Evolutionary conservation across 495 filamentous ascomycete genomes (phyloP), one percentile per base, ranked within the genome.

Genomic region (Neurospora pannonica): DNA sequence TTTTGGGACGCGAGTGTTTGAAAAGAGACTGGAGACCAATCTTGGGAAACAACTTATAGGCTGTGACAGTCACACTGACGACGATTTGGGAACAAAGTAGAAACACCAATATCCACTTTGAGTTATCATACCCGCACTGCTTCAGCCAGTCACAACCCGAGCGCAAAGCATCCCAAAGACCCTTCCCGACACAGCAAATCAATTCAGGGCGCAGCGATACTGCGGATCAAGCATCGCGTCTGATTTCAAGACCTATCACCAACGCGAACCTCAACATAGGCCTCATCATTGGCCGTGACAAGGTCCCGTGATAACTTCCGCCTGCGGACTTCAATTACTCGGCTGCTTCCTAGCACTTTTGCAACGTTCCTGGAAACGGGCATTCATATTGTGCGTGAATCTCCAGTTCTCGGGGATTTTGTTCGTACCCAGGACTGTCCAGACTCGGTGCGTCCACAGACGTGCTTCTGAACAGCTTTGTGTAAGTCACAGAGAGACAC

Each of bases 251-350:
- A 77, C 85, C 85, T 87, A 87, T 87, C 85, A 86, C 48, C 77
- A 76, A 78, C 80, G 73, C 74, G 73, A 84, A 74, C 80, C 60
- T 76, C 74, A 70, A 71, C 76, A 71, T 83, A 79, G 79, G 74
- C 71, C 42, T 81, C 79, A 79, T 74, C 78, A 87, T 87, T 86
- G 85, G 85, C 78, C 79, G 73, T 79, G 71, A 73, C 74, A 72
- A 76, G 74, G 82, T 87, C 85, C 86, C 85, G 85, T 87, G 85
- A 87, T 85, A 83, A 75, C 78, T 74, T 48, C 77, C 74, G 74
- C 77, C 85, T 87, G 85, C 85, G 84, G 85, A 85, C 75, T 74
- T 79, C 81, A 78, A 83, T 84, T 84, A 77, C 79, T 78, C 77
- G 74, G 74, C 78, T 80, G 74, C 75, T 77, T 78, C 72, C 71